Base-by-base conservation (phyloP, 2,329 filamentous ascomycete genomes). In the Penicillium sp. region DNA sequence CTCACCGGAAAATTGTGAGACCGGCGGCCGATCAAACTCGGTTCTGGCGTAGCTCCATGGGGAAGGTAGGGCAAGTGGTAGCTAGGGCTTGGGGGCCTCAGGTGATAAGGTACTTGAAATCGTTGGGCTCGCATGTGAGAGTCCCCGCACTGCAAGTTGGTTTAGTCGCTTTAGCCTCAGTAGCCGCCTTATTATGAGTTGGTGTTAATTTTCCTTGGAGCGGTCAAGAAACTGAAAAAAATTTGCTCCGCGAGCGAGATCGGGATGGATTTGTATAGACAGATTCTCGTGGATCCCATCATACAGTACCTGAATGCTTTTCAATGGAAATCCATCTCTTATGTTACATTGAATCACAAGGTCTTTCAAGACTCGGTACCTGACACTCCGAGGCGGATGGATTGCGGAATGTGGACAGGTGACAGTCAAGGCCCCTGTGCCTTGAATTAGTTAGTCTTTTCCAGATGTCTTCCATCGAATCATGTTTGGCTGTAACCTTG, bases 91-190 rank as follows among this genome's bases (percentile, higher is more conserved):
- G 3, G 37, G 28, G n/a, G 20, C 12, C 8, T 31, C 52, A 54
- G 14, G 55, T 63, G 61, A 61, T 15, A 25, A 10, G n/a, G n/a
- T 57, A 20, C 47, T 31, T 10, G 31, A 28, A 28, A 31, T 31
- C 8, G 31, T 31, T 37, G 59, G 34, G 11, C 5, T 55, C 42
- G 48, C 58, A 60, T 56, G 58, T 60, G 58, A 56, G n/a, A 39
- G 48, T 15, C 28, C 14, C 47, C 31, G 15, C 35, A 34, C 7
- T 8, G 31, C 51, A 39, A 25, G 48, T 50, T 22, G 28, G n/a
- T n/a, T 35, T 37, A 50, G 48, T 50, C 49, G 49, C 49, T 35
- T 51, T 51, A 38, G 49, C 49, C 49, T 39, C 15, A 20, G 49
- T 38, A 38, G n/a, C 48, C 48, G 48, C 28, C 48, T 20, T 11